Evolutionary conservation across 768 basidiomycete genomes (phyloP), one percentile per base, ranked within the genome.

Genomic region (Boletus subcaerulescens): DNA sequence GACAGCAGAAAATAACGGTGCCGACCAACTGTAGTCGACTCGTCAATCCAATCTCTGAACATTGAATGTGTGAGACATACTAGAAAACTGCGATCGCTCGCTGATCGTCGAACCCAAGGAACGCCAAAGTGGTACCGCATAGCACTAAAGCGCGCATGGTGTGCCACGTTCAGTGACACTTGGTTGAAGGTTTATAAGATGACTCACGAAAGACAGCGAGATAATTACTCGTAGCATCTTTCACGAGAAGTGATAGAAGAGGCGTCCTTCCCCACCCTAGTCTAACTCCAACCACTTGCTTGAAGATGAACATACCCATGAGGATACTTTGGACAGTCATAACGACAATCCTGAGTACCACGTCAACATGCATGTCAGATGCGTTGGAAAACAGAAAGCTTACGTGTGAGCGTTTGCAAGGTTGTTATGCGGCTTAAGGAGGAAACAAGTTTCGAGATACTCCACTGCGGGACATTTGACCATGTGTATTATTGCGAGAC

Each of bases 211-310:
- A 76, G 10, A 79, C 56, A 4, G 74, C 44, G 32, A 75, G 42
- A 61, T 76, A 79, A 2, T 76, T 74, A 68, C 75, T 74, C 3
- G 74, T 72, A 8, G 79, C 74, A 61, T 81, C 80, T n/a, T 74
- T 72, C 60, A 77, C 67, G 14, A 80, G 65, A 43, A 80, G 57
- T 6, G 68, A 55, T 13, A 77, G 57, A 8, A 80, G 60, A 0
- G 76, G 78, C 2, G 73, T 70, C 45, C 76, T 71, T 26, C 74
- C 76, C 75, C 74, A 75, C 11, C 75, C 76, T 1, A 62, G 62
- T 40, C 72, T 73, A 9, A 70, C 51, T 3, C 72, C 68, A 18
- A 59, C 26, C 2, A 71, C 46, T 56, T 75, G 76, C 55, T 77
- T 78, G 40, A 64, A 66, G 2, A 68, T 13, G 1, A 76, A 75